Evolutionary conservation across 495 filamentous ascomycete genomes (phyloP), one percentile per base, ranked within the genome.

Genomic region (Aspergillus heteromorphus): DNA sequence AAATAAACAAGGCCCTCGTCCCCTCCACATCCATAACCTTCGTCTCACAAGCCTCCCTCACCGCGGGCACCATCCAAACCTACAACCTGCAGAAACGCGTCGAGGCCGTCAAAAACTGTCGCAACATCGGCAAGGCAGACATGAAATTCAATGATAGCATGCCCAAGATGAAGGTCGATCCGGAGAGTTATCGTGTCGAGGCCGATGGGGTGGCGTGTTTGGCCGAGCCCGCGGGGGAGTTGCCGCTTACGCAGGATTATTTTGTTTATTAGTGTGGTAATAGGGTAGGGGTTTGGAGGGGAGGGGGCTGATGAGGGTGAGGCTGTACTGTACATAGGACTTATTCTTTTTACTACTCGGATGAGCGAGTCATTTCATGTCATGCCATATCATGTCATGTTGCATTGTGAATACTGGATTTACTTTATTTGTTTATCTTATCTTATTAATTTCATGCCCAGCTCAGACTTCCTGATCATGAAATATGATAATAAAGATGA

Each of bases 161-260:
- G 85, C 93, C 93, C 16, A 84, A 78, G 73, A 97, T 97, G 91
- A 85, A 79, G 66, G 93, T 98, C 38, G 91, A 98, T 63, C 89
- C 93, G 9, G 93, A 97, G 75, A 83, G 79, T 61, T 98, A 96
- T 71, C 74, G 80, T 29, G 93, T 98, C 38, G 85, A 93, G 74
- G 93, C 93, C 7, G 91, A 98, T 69, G 91, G 89, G 0, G 67
- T 77, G 67, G 69, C 84, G 18, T 93, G 88, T 65, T 79, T 74
- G 18, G 89, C 91, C 0, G 89, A 87, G 69, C 89, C 93, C 17
- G 82, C 87, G 40, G 70, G 65, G 13, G 75, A 60, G 51, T 65
- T 98, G 70, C 93, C 95, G 45, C 67, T 97, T 65, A 85, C 88
- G 60, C 92, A 97, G 80, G 73, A 56, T 43, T 65, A 56, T 47